A percentile compares a stretch with the other conserved stretches of the same genome.
Conservation (phyloP, 2,329 filamentous ascomycete species). For the Penicillium thymicola region DNA sequence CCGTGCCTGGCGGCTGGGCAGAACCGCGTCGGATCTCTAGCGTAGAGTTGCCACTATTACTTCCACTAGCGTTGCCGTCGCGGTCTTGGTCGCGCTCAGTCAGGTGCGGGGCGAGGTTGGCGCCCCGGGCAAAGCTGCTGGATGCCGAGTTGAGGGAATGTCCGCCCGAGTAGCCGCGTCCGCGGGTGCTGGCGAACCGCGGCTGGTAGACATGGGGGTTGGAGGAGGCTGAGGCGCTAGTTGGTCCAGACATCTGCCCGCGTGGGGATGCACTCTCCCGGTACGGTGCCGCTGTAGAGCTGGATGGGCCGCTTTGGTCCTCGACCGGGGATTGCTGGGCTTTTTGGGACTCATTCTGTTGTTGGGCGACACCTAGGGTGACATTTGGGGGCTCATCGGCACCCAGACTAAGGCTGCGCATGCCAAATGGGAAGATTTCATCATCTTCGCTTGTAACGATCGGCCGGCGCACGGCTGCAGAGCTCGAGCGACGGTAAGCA, state of each 20-base stretch:
- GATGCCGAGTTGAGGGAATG: constrained; percentile 41
- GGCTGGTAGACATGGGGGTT: constrained; percentile 37
- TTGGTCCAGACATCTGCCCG: constrained; percentile 24
- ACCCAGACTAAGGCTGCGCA: constrained; percentile 48
- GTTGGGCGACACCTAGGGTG: constrained; percentile 33
- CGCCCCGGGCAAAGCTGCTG: constrained; percentile 39
- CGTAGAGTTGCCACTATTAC: constrained; percentile 38
- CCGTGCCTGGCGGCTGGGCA: constrained; percentile 34
- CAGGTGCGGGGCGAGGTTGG: constrained; percentile 30
- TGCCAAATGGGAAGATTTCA: constrained; percentile 45
- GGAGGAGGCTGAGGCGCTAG: constrained; percentile 30
- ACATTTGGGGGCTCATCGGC: constrained; percentile 38
- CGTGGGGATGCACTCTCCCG: constrained; percentile 22
- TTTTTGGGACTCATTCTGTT: constrained; percentile 31
- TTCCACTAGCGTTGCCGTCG: constrained; percentile 40
- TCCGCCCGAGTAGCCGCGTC: constrained; percentile 38
- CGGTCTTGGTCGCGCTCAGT: constrained; percentile 38
- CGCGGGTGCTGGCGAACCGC: constrained; percentile 37
- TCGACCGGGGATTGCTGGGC: constrained; percentile 19
- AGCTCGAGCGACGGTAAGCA: constrained; percentile 45
- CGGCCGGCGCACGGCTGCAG: constrained; percentile 40
- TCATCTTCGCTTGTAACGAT: constrained; percentile 41
- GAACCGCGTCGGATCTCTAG: constrained; percentile 36
- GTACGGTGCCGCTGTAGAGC: constrained; percentile 13
- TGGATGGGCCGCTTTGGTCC: constrained; percentile 18